Conservation (phyloP, 2,329 filamentous ascomycete genomes). For the Herpotrichia juniperi region DNA sequence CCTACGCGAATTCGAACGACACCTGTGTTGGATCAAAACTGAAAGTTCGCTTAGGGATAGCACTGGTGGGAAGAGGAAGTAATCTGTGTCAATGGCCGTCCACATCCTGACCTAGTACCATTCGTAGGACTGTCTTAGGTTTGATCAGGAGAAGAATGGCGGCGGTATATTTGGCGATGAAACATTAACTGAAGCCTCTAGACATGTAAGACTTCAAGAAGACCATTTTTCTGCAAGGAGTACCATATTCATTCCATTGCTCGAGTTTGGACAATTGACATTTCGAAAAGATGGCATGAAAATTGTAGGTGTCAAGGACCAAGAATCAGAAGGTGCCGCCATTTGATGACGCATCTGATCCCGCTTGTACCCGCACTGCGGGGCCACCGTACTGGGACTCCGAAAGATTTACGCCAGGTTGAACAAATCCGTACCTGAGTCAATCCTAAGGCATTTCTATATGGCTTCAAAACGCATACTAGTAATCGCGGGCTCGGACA, state of each 20-base stretch:
- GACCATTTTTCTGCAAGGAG: too few relatives aligned
- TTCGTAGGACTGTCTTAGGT: background rate
- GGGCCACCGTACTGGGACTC: background rate
- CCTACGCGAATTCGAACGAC: background rate
- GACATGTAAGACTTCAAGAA: too few relatives aligned
- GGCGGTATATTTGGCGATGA: too few relatives aligned
- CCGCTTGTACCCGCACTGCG: background rate
- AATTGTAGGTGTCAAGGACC: background rate
- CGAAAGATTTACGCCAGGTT: background rate
- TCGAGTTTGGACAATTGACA: too few relatives aligned
- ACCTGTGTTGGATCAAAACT: background rate
- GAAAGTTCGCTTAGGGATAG: background rate
- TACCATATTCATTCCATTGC: too few relatives aligned
- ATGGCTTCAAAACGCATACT: conserved; percentile 64
- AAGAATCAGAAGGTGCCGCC: background rate
- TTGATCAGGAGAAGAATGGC: background rate
- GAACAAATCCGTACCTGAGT: background rate
- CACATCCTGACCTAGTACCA: too few relatives aligned
- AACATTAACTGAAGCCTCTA: too few relatives aligned
- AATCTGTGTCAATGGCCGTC: too few relatives aligned
- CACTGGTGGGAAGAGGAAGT: background rate
- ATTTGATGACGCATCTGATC: background rate
- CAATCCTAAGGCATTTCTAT: background rate
- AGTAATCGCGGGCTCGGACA: conserved; percentile 87
- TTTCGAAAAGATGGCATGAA: too few relatives aligned